A percentile compares a stretch with the other conserved stretches of the same genome.
Evolutionary conservation across 2,329 filamentous ascomycete genomes (phyloP).

Genomic region (Cadophora sp.): DNA sequence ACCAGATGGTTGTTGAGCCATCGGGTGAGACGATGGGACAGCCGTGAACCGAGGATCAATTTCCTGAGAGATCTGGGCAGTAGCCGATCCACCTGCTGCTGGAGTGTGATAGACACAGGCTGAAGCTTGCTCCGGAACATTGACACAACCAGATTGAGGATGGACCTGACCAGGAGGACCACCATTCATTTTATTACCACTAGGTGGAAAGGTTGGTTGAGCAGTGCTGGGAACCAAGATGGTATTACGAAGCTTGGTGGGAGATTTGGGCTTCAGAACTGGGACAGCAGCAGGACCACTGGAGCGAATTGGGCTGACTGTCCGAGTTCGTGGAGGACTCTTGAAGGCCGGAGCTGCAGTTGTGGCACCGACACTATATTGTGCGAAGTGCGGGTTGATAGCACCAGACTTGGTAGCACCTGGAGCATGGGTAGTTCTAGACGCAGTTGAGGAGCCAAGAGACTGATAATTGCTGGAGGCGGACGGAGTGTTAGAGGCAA

Average conservation of each 20-base stretch:
- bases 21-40: neutral
- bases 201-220: neutral
- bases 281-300: neutral
- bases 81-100: neutral
- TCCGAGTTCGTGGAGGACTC: neutral
- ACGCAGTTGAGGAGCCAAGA: neutral
- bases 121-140: neutral
- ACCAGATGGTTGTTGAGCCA: neutral
- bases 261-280: neutral
- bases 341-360: neutral
- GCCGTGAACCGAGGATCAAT: neutral
- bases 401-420: conserved; percentile 3
- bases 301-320: neutral
- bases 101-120: neutral
- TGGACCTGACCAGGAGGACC: neutral
- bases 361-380: neutral
- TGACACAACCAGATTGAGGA: neutral
- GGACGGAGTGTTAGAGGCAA: neutral
- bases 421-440: conserved; percentile 4
- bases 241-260: neutral
- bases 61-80: no score
- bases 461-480: neutral
- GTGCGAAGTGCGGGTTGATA: neutral
- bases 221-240: neutral
- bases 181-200: neutral